phyloP scores from a whole-genome alignment of 495 filamentous ascomycete species.

The Daldinia childiae region DNA sequence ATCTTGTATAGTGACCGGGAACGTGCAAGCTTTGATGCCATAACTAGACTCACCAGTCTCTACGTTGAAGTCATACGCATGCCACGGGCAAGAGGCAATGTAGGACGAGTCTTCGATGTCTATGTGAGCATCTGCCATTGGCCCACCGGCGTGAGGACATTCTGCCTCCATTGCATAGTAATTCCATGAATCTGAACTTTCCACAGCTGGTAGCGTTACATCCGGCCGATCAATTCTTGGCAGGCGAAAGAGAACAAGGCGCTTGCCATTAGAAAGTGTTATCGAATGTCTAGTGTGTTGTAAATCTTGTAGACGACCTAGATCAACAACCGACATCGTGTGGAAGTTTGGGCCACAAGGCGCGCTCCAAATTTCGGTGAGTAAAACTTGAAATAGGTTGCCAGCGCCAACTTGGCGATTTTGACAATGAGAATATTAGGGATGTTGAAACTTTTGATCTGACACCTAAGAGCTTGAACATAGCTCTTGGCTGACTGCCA shows the following conservation, averaged over 20 bases:
- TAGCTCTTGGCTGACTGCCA: background rate
- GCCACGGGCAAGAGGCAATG: slow-evolving; percentile 64
- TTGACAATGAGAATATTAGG: background rate
- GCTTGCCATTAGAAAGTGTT: slow-evolving; percentile 60
- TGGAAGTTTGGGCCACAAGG: background rate
- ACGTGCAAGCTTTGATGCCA: slow-evolving; percentile 63
- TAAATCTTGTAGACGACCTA: slow-evolving; percentile 51
- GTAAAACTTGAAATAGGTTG: background rate
- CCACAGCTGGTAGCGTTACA: slow-evolving; percentile 48
- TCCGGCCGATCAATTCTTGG: slow-evolving; percentile 53
- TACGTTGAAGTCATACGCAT: slow-evolving; percentile 67
- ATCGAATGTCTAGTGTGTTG: slow-evolving; percentile 60
- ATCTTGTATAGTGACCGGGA: slow-evolving; percentile 55
- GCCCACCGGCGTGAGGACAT: slow-evolving; percentile 63
- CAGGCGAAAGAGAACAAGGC: slow-evolving; percentile 61
- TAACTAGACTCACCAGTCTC: slow-evolving; percentile 65
- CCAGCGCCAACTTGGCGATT: background rate
- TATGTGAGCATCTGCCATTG: slow-evolving; percentile 60
- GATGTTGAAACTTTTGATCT: slow-evolving; percentile 6
- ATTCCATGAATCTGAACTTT: slow-evolving; percentile 54
- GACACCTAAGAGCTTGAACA: slow-evolving; percentile 1
- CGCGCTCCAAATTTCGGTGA: background rate
- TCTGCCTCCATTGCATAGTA: slow-evolving; percentile 66
- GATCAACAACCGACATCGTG: slow-evolving; percentile 49
- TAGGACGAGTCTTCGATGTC: slow-evolving; percentile 66